Evolutionary conservation across 768 basidiomycete species (phyloP).

Genomic region (Serendipita sp.): DNA sequence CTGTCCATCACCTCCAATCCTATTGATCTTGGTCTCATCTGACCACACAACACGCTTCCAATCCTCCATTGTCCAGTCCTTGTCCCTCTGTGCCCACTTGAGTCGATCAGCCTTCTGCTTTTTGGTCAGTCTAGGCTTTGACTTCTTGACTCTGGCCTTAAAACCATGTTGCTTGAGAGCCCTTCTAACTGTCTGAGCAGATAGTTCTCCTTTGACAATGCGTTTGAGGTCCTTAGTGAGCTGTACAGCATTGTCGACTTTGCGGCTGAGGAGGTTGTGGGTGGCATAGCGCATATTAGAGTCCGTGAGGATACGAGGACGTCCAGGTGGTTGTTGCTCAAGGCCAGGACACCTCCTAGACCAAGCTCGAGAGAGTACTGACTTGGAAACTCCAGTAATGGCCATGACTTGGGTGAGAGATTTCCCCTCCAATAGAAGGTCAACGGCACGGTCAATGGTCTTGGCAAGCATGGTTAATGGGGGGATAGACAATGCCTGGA

Average conservation of each 20-base stretch:
- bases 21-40: conserved; percentile 9
- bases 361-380: too few relatives aligned
- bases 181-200: background rate
- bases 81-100: background rate
- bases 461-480: background rate
- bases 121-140: background rate
- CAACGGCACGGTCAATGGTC: too few relatives aligned
- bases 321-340: background rate
- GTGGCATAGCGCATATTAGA: background rate
- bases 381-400: background rate
- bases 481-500: background rate
- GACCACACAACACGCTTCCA: conserved; percentile 7
- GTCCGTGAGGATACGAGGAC: background rate
- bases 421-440: background rate
- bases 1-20: conserved; percentile 2
- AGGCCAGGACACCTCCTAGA: background rate
- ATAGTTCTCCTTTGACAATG: background rate
- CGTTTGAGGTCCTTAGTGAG: background rate
- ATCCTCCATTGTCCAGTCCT: conserved; percentile 8
- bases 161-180: background rate
- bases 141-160: background rate
- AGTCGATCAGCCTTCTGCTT: background rate
- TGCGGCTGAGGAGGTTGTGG: background rate
- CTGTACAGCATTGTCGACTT: background rate
- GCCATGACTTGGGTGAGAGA: background rate